These are phyloP conservation scores for Penicillium sp. DNA, from an alignment of 2,329 filamentous ascomycete species.

Conservation along the genomic window DNA sequence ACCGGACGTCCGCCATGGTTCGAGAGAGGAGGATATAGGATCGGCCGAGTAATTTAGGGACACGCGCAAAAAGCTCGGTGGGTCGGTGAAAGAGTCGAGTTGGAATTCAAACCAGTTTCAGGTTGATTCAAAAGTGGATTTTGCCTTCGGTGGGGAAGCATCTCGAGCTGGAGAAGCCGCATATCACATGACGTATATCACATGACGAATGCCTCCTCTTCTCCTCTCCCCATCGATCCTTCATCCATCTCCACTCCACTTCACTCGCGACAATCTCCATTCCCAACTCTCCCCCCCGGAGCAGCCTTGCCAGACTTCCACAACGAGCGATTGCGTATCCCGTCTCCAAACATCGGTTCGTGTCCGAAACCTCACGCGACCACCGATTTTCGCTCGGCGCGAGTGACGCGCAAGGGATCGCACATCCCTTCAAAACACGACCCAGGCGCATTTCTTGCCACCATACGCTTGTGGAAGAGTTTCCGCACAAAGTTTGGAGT, in stretches of 20 bases:
- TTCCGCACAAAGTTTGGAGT: conserved; percentile 27
- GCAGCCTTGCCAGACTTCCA: neutral
- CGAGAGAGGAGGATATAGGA: neutral
- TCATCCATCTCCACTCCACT: conserved; percentile 1
- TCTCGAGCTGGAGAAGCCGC: neutral
- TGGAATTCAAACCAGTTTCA: conserved; percentile 15
- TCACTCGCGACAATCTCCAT: neutral
- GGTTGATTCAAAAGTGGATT: conserved; percentile 22
- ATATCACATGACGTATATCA: conserved; percentile 2
- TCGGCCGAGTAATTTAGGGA: neutral
- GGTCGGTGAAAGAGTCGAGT: neutral
- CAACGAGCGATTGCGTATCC: neutral
- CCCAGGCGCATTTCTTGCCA: conserved; percentile 21
- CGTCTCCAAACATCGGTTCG: neutral
- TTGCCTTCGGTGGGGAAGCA: conserved; percentile 27
- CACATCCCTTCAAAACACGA: conserved; percentile 21
- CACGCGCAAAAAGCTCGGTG: neutral
- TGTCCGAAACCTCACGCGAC: conserved; percentile 29
- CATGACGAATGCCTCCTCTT: conserved; percentile 7
- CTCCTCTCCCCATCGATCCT: conserved; percentile 11
- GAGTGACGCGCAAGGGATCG: conserved; percentile 32
- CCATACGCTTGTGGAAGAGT: conserved; percentile 13
- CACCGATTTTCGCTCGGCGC: conserved; percentile 33
- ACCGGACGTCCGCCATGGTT: conserved; percentile 76
- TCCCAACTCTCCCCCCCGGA: conserved; percentile 1